Conservation (phyloP, 441 rosid species). For the Euphorbia celastroides region DNA sequence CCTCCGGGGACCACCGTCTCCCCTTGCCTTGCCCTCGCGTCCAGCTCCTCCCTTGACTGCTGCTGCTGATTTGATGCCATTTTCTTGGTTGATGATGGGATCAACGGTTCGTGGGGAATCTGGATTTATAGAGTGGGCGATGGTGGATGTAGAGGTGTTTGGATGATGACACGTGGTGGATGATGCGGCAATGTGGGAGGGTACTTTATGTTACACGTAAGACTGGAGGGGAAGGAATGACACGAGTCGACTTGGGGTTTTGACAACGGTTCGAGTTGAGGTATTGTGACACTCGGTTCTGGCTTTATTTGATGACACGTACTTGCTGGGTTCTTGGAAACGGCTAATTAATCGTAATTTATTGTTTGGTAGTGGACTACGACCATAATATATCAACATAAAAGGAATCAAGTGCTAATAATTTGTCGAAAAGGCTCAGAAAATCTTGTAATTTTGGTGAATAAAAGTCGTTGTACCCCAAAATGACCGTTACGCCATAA, state of each 20-base stretch:
- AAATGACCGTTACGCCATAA: no score
- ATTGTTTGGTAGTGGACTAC: no score
- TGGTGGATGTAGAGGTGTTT: neutral
- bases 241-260: neutral
- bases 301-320: no score
- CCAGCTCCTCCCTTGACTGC: conserved; percentile 32
- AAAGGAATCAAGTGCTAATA: no score
- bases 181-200: conserved; percentile 10
- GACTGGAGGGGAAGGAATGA: neutral
- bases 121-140: neutral
- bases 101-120: neutral
- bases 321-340: no score
- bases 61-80: conserved; percentile 7
- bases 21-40: conserved; percentile 48
- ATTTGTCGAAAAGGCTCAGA: no score
- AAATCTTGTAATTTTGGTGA: no score
- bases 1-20: conserved; percentile 65
- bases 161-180: conserved; percentile 10
- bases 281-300: no score
- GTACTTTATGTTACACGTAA: neutral
- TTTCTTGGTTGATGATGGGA: neutral
- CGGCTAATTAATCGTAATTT: no score
- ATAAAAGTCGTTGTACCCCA: no score
- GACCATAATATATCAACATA: no score
- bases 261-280: neutral